phyloP scores from a whole-genome alignment of 2,329 filamentous ascomycete genomes.

The Pseudogymnoascus sp. region DNA sequence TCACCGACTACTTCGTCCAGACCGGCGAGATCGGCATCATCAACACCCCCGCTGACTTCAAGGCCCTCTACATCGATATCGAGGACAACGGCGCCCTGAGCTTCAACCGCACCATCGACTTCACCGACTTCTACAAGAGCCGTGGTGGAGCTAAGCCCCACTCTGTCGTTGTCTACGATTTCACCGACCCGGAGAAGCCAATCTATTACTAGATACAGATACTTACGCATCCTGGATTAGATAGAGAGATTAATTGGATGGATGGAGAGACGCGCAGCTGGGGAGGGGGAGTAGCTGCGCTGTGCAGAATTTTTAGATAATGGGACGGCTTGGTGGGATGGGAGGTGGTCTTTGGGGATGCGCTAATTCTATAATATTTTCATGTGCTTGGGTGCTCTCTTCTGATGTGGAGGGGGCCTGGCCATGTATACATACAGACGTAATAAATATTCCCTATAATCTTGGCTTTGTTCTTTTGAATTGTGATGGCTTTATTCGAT shows the following conservation, averaged over 20 bases:
- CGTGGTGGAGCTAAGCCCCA: slow-evolving; percentile 40
- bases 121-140: slow-evolving; percentile 42
- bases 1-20: slow-evolving; percentile 60
- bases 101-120: slow-evolving; percentile 54
- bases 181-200: slow-evolving; percentile 44
- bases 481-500: background rate
- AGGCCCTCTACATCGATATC: slow-evolving; percentile 53
- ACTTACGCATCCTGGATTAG: background rate
- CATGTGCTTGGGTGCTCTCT: background rate
- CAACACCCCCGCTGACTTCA: slow-evolving; percentile 54
- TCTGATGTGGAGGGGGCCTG: background rate
- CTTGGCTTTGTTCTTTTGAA: background rate
- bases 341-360: background rate
- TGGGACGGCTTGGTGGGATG: background rate
- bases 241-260: background rate
- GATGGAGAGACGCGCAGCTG: background rate
- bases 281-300: background rate
- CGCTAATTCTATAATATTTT: background rate
- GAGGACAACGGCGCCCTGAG: slow-evolving; percentile 42
- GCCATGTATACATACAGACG: background rate
- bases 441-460: slow-evolving; percentile 1
- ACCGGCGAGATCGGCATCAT: slow-evolving; percentile 51
- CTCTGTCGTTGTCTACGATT: slow-evolving; percentile 38
- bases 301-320: background rate
- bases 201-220: slow-evolving; percentile 37